Conservation (phyloP, 495 filamentous ascomycete species). For the Podospora anserina region DNA sequence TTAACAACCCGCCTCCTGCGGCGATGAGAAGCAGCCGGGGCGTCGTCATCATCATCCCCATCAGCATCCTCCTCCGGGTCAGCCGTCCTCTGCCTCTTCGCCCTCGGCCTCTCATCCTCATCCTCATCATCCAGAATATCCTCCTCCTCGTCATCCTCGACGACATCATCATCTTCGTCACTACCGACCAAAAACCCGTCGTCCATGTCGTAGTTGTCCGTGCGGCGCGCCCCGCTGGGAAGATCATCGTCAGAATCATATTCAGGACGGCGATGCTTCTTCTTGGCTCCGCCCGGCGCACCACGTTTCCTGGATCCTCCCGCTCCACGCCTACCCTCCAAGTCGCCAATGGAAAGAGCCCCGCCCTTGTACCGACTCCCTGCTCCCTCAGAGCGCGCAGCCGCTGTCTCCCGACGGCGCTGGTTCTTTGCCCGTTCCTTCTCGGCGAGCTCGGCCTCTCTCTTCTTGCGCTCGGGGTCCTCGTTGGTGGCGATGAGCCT, state of each 20-base stretch:
- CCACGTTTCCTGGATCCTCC: conserved; percentile 43
- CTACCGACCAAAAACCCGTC: conserved; percentile 75
- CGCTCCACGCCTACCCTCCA: conserved; percentile 58
- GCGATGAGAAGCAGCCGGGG: conserved; percentile 34
- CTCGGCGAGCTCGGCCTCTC: conserved; percentile 69
- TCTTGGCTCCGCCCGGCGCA: conserved; percentile 38
- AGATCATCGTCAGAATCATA: conserved; percentile 65
- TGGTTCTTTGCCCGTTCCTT: conserved; percentile 66
- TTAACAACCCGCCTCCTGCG: conserved; percentile 46
- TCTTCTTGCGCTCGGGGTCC: conserved; percentile 78
- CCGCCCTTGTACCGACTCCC: conserved; percentile 49
- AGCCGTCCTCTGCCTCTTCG: conserved; percentile 49
- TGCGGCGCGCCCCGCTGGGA: conserved; percentile 57
- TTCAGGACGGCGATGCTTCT: conserved; percentile 47
- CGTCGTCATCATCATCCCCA: conserved; percentile 43
- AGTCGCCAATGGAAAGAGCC: conserved; percentile 67
- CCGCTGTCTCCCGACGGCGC: conserved; percentile 64
- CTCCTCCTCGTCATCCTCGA: conserved; percentile 61
- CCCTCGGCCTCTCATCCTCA: conserved; percentile 45
- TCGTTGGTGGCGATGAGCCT: conserved; percentile 60
- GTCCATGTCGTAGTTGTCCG: conserved; percentile 82
- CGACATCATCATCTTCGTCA: conserved; percentile 63
- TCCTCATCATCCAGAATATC: conserved; percentile 50
- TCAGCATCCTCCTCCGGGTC: conserved; percentile 43
- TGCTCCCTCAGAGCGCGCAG: conserved; percentile 58